These are phyloP conservation scores for Phaeolepiota aurea DNA, from an alignment of 768 basidiomycete species.

Conservation along the genomic window DNA sequence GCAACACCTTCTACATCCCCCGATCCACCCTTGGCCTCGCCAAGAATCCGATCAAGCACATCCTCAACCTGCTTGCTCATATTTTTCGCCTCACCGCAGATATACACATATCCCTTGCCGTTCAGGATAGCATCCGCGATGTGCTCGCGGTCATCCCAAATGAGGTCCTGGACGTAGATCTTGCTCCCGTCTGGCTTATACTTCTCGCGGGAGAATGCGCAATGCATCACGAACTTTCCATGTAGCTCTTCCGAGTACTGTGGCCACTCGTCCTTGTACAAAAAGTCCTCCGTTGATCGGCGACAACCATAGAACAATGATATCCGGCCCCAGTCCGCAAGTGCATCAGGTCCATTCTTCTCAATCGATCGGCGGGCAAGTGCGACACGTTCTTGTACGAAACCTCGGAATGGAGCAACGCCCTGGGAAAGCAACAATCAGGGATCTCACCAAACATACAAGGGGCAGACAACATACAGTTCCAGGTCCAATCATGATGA, in stretches of 20 bases:
- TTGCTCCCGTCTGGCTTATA: slow-evolving; percentile 88
- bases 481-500: slow-evolving; percentile 98
- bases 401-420: slow-evolving; percentile 98
- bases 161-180: slow-evolving; percentile 97
- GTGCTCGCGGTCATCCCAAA: slow-evolving; percentile 80
- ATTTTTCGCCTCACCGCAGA: slow-evolving; percentile 93
- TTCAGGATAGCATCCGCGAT: slow-evolving; percentile 86
- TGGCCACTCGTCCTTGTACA: slow-evolving; percentile 96
- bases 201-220: slow-evolving; percentile 88
- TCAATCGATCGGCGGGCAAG: slow-evolving; percentile 91
- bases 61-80: slow-evolving; percentile 98
- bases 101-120: slow-evolving; percentile 95
- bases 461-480: slow-evolving; percentile 54
- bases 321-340: slow-evolving; percentile 93
- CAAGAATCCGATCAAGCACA: slow-evolving; percentile 72
- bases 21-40: slow-evolving; percentile 88
- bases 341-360: slow-evolving; percentile 90
- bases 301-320: slow-evolving; percentile 97
- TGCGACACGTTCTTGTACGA: slow-evolving; percentile 95
- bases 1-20: slow-evolving; percentile 83
- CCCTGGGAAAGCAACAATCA: slow-evolving; percentile 45
- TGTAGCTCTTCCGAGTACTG: slow-evolving; percentile 77
- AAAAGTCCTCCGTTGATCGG: slow-evolving; percentile 78
- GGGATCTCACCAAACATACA: neutral
- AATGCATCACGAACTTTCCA: slow-evolving; percentile 85